phyloP scores from a whole-genome alignment of 2,329 filamentous ascomycete species.

The Ophiostoma piceae region DNA sequence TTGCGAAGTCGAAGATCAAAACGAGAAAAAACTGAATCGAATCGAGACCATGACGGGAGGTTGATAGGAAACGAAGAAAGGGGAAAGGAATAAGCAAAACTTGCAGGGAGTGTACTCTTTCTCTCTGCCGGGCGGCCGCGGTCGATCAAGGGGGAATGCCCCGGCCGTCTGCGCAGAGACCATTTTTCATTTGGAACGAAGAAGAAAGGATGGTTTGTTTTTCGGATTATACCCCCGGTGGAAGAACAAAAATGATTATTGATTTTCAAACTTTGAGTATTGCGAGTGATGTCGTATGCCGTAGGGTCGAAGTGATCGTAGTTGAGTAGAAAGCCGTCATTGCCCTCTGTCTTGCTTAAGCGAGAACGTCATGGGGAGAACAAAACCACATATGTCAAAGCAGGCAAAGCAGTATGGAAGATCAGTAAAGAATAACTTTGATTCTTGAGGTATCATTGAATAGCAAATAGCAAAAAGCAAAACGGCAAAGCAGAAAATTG shows the following conservation, averaged over 20 bases:
- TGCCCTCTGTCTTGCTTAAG: neutral
- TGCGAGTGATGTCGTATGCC: neutral
- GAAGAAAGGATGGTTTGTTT: slow-evolving; percentile 22
- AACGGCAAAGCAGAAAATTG: neutral
- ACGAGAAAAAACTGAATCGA: slow-evolving; percentile 13
- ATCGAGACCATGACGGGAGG: slow-evolving; percentile 15
- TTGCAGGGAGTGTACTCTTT: slow-evolving; percentile 8
- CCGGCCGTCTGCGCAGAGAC: neutral
- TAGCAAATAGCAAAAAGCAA: neutral
- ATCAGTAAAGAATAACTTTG: neutral
- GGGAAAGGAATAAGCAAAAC: slow-evolving; percentile 1
- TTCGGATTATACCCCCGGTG: slow-evolving; percentile 29
- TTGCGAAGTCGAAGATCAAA: neutral
- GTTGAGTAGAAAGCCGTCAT: neutral
- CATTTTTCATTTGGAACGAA: slow-evolving; percentile 22
- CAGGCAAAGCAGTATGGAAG: neutral
- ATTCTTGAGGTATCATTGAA: neutral
- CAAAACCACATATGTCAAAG: neutral
- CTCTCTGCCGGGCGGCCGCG: neutral
- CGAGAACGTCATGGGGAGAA: neutral
- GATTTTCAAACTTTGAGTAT: neutral
- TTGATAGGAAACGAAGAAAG: slow-evolving; percentile 21
- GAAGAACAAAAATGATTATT: slow-evolving; percentile 17
- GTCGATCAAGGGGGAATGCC: neutral
- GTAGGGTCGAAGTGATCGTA: neutral